These are phyloP conservation scores for Paraphoma chrysanthemicola DNA, from an alignment of 2,329 filamentous ascomycete genomes.

Conservation along the genomic window DNA sequence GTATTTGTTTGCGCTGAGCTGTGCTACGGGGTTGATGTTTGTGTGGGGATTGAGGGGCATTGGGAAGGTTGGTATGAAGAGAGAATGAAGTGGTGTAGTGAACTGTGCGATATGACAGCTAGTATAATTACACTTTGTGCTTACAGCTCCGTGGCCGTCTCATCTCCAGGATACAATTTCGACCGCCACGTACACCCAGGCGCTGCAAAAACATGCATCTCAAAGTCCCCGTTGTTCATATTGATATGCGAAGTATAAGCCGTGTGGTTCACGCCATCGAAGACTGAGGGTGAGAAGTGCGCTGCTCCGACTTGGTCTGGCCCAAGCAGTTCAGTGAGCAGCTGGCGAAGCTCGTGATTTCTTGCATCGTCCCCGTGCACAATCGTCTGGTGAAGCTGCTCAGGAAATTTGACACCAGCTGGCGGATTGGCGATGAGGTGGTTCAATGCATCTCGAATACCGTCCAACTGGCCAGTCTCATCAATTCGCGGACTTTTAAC, in stretches of 20 bases:
- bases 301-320: background rate
- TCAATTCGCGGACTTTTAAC: background rate
- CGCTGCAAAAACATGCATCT: background rate
- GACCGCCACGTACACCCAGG: background rate
- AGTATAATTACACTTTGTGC: no score
- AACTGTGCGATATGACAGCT: background rate
- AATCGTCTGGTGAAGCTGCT: background rate
- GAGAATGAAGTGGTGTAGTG: constrained; percentile 29
- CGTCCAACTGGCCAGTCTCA: background rate
- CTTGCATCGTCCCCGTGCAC: background rate
- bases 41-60: constrained; percentile 52
- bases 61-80: constrained; percentile 54
- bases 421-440: background rate
- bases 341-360: background rate
- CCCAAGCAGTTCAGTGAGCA: background rate
- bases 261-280: background rate
- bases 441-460: background rate
- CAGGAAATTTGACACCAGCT: background rate
- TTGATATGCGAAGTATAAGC: background rate
- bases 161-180: background rate
- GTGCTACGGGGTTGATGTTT: constrained; percentile 41
- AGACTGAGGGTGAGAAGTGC: background rate
- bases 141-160: background rate
- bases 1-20: constrained; percentile 48
- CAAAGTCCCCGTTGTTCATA: background rate